Conservation (phyloP, 2,329 filamentous ascomycete genomes). For the Colletotrichum simmondsii region DNA sequence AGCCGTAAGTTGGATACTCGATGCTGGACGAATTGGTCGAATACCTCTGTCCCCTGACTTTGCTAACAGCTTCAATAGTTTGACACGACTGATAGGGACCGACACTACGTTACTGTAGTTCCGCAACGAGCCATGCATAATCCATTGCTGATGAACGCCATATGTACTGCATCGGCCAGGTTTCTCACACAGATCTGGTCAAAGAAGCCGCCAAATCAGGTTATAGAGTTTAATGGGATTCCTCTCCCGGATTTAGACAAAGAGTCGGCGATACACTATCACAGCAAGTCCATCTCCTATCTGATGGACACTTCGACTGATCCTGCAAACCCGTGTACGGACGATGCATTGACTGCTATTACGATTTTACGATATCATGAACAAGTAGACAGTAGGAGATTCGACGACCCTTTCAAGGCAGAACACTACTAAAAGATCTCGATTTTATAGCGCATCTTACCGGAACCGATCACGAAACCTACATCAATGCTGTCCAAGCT, state of each 20-base stretch:
- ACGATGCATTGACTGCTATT: conserved; percentile 13
- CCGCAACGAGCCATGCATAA: conserved; percentile 10
- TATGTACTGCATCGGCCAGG: conserved; percentile 16
- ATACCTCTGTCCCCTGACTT: not conserved
- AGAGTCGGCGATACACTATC: conserved; percentile 12
- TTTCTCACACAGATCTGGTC: conserved; percentile 11
- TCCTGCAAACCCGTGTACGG: conserved; percentile 16
- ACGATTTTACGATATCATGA: conserved; percentile 16
- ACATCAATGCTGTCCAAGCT: conserved; percentile 18
- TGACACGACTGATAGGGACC: conserved; percentile 18
- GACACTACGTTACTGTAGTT: conserved; percentile 7
- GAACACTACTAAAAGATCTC: not conserved
- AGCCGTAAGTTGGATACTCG: not conserved
- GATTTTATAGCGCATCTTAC: not conserved
- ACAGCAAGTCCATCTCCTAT: conserved; percentile 12
- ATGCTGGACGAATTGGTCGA: not conserved
- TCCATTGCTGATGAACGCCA: conserved; percentile 5
- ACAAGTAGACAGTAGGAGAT: conserved; percentile 13
- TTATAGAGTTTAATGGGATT: conserved; percentile 10
- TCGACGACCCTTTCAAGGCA: too few species aligned
- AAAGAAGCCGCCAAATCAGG: not conserved
- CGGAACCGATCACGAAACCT: conserved; percentile 13
- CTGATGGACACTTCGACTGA: conserved; percentile 11
- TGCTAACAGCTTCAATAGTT: not conserved
- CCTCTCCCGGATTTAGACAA: conserved; percentile 2